Evolutionary conservation across 78 protist species (phyloP), one percentile per base, ranked within the genome.

Genomic region (Cavenderia fasciculata): DNA sequence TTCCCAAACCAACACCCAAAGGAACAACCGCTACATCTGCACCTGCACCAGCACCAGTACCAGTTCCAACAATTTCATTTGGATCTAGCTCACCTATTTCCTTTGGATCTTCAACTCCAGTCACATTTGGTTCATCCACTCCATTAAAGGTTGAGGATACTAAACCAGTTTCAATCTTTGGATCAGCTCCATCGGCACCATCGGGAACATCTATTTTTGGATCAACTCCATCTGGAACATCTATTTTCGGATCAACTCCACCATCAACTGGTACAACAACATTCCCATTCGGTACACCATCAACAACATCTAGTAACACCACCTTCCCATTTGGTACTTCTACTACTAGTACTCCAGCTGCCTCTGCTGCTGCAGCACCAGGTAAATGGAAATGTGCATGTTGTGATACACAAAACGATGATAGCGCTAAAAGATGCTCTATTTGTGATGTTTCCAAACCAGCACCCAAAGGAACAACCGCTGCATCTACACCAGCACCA

Each of bases 331-430:
- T n/a, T n/a, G n/a, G n/a, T n/a, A n/a, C n/a, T n/a, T n/a, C n/a
- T n/a, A n/a, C n/a, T n/a, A n/a, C n/a, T n/a, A n/a, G n/a, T n/a
- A 49, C 11, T 0, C 75, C 75, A 69, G 75, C 31, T 41, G 40
- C 18, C 1, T 31, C 59, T 4, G 2, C 75, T 21, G 16, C 75
- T 16, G 40, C 75, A 69, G 38, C 75, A 7, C 75, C 74, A 40
- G 52, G 7, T n/a, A 51, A 19, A 49, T 76, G 86, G 86, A 44
- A 59, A 36, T 76, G 86, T 62, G 54, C 56, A 2, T 76, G 86
- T 47, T 76, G 86, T 34, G 86, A 76, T n/a, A 34, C 66, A 27
- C 27, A 54, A 29, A 76, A 76, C 11, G 18, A 63, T n/a, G 62
- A 36, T 6, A 23, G 18, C 21, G 29, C 14, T 11, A 46, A 27